Base-by-base conservation (phyloP, 768 basidiomycete genomes). In the Russula earlei region DNA sequence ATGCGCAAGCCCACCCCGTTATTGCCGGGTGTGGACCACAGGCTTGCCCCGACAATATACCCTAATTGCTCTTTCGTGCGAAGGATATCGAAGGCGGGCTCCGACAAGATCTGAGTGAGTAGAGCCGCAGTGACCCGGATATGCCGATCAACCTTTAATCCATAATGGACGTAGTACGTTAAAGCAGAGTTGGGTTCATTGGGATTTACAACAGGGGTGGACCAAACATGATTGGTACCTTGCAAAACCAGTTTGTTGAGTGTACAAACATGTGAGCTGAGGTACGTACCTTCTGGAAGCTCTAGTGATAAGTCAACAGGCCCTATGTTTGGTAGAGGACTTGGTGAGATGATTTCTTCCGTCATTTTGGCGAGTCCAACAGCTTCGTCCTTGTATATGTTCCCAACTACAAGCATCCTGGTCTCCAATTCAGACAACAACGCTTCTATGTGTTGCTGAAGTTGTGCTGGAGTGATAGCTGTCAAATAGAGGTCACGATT, bases 51-150 rank as follows among this genome's bases (percentile, higher is more conserved):
- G 34, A 96, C 94, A 41, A 96, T 77, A 68, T 99, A 99, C 5
- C 96, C 96, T 1, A 99, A 77, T 69, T 99, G 96, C 66, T 98
- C 91, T 67, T 91, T 84, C 4, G 94, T 97, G 27, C 96, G 84
- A 29, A 99, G 78, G 22, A 84, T 74, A 66, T 95, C 84, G 71
- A 98, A 99, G 10, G 87, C 80, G 1, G 94, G 95, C 64, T 99
- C 96, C n/a, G 78, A 74, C 36, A 94, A 75, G 54, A 98, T 87
- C 63, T 94, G 91, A 0, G 77, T 77, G 22, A 97, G 81, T 14
- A 99, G 76, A 2, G 82, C 71, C 22, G 84, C 76, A 1, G 76
- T 75, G 24, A 88, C 83, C 4, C 93, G 83, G 11, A 80, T 71
- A 19, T 68, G 75, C 44, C 81, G 77, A 65, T 93, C 81, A 7